Evolutionary conservation across 257 asterid species (phyloP).

Genomic region (Mentha longifolia): DNA sequence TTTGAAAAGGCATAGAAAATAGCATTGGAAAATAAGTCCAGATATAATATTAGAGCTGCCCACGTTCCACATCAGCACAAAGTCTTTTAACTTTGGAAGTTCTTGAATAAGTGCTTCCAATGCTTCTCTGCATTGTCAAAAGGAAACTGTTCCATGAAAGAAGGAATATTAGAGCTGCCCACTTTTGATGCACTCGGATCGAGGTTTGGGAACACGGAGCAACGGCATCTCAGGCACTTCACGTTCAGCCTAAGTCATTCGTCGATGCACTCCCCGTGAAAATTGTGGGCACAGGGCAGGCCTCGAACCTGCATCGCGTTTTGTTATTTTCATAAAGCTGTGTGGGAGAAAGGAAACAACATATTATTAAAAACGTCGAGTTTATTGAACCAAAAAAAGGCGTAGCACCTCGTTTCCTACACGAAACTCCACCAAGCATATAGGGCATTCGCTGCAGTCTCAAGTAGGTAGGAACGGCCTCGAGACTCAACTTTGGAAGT

Average conservation of each 20-base stretch:
- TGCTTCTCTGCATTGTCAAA: too few species aligned
- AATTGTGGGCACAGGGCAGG: constrained; percentile 98
- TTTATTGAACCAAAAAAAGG: neutral
- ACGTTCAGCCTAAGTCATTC: constrained; percentile 93
- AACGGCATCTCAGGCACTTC: constrained; percentile 96
- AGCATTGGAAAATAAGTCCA: too few species aligned
- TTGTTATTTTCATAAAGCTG: neutral
- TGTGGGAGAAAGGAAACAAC: neutral
- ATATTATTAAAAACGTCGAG: neutral
- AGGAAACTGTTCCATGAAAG: too few species aligned
- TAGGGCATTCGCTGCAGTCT: constrained; percentile 98
- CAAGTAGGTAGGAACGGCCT: constrained; percentile 86
- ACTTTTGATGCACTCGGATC: constrained; percentile 89
- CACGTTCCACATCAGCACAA: too few species aligned
- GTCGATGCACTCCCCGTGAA: constrained; percentile 95
- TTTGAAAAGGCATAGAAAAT: too few species aligned
- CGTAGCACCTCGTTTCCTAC: constrained; percentile 81
- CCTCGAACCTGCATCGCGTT: constrained; percentile 77
- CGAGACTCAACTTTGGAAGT: constrained; percentile 85
- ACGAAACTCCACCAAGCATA: constrained; percentile 89
- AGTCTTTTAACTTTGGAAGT: too few species aligned
- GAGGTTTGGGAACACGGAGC: constrained; percentile 92
- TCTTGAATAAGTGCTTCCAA: too few species aligned
- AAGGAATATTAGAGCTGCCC: too few species aligned
- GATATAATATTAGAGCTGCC: too few species aligned